A percentile compares a stretch with the other conserved stretches of the same genome.
Conservation (phyloP, 805 yeast species). For the Lipomyces chichibuensis region DNA sequence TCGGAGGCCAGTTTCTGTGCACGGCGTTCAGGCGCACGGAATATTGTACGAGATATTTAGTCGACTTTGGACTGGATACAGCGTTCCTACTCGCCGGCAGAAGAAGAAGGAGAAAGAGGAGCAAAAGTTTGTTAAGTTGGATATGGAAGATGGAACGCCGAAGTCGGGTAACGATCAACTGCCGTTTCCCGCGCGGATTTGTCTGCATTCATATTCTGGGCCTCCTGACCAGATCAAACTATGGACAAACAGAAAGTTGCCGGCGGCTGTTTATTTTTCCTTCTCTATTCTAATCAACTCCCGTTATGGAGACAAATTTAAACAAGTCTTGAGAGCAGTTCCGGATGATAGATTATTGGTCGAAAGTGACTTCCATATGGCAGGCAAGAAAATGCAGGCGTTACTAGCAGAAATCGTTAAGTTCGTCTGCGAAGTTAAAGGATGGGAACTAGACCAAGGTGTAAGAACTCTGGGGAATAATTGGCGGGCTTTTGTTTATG, state of each 20-base stretch:
- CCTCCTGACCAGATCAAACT: conserved; percentile 65
- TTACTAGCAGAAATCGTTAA: conserved; percentile 24
- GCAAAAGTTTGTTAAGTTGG: not conserved
- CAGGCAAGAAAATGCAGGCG: conserved; percentile 40
- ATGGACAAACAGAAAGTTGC: conserved; percentile 48
- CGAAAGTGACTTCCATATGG: conserved; percentile 56
- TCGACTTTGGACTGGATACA: conserved; percentile 23
- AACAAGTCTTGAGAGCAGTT: conserved; percentile 42
- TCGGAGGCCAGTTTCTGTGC: conserved; percentile 66
- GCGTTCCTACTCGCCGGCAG: conserved; percentile 16
- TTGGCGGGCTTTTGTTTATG: conserved; percentile 25
- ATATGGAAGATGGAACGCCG: not conserved
- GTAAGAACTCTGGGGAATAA: conserved; percentile 20
- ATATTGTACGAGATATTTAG: conserved; percentile 53
- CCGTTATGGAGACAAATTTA: conserved; percentile 43
- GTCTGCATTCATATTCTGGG: conserved; percentile 87
- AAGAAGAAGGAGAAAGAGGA: conserved; percentile 12
- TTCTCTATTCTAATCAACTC: conserved; percentile 56
- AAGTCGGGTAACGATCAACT: conserved; percentile 18
- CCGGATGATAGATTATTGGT: conserved; percentile 50
- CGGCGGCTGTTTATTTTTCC: conserved; percentile 53
- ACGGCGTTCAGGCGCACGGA: conserved; percentile 83
- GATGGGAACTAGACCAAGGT: conserved; percentile 34
- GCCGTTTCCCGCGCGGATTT: conserved; percentile 45
- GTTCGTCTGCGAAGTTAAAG: conserved; percentile 26